Percentiles rank a stretch among this genome's conserved stretches.
These are phyloP conservation scores for Gaultheria prostrata DNA, from an alignment of 148 eudicot genomes.

Conservation along the genomic window DNA sequence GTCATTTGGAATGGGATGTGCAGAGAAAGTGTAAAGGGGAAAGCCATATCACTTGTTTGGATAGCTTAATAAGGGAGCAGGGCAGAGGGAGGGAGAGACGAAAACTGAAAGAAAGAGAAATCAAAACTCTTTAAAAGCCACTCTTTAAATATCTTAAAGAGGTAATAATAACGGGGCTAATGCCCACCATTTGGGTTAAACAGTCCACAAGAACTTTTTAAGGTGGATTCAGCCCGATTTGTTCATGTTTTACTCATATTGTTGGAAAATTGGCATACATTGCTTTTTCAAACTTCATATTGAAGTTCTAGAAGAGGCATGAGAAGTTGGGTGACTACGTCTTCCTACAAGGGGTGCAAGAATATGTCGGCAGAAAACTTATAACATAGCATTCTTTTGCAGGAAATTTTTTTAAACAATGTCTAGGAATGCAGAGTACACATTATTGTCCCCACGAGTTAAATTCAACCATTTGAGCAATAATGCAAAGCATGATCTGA, in stretches of 20 bases:
- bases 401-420: neutral
- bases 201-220: neutral
- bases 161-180: too few relatives aligned
- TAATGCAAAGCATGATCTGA: neutral
- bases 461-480: neutral
- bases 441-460: neutral
- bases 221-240: neutral
- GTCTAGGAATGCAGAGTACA: neutral
- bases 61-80: too few relatives aligned
- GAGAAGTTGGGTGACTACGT: neutral
- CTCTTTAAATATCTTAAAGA: too few relatives aligned
- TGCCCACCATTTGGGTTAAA: neutral
- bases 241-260: neutral
- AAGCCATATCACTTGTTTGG: neutral
- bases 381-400: too few relatives aligned
- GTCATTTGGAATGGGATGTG: neutral
- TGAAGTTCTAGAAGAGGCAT: neutral
- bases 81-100: too few relatives aligned
- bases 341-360: neutral
- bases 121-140: too few relatives aligned
- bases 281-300: neutral
- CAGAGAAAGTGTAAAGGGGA: neutral
- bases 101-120: too few relatives aligned
- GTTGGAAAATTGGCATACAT: neutral
- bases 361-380: neutral